phyloP scores from a whole-genome alignment of 495 filamentous ascomycete species.

The Ramalina intermedia region DNA sequence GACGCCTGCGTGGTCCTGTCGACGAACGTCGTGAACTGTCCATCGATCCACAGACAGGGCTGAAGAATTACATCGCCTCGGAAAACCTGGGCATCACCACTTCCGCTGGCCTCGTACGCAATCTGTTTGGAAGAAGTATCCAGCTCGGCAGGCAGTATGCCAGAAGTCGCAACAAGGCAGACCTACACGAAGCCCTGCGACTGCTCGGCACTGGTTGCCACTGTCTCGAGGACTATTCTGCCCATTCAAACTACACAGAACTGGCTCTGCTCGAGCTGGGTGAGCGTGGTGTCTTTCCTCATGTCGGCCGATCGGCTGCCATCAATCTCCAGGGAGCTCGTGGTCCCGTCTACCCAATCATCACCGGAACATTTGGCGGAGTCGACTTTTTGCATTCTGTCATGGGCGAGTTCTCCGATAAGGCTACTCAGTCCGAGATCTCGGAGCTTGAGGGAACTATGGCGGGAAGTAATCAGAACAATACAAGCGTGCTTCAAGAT shows the following conservation, averaged over 20 bases:
- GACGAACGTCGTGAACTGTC: slow-evolving; percentile 65
- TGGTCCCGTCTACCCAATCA: slow-evolving; percentile 53
- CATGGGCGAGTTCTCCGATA: slow-evolving; percentile 76
- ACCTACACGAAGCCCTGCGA: slow-evolving; percentile 72
- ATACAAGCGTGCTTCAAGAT: slow-evolving; percentile 54
- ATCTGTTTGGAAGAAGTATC: slow-evolving; percentile 56
- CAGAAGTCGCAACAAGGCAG: slow-evolving; percentile 44
- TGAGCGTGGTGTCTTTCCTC: slow-evolving; percentile 65
- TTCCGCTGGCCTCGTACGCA: slow-evolving; percentile 59
- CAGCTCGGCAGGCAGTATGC: slow-evolving; percentile 58
- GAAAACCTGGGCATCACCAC: slow-evolving; percentile 60
- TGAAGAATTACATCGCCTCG: slow-evolving; percentile 87
- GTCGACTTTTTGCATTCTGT: slow-evolving; percentile 82
- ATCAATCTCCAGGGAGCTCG: slow-evolving; percentile 50
- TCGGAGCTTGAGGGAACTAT: slow-evolving; percentile 69
- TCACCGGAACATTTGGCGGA: slow-evolving; percentile 86
- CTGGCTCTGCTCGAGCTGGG: slow-evolving; percentile 74
- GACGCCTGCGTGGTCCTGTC: slow-evolving; percentile 62
- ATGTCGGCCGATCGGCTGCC: slow-evolving; percentile 59
- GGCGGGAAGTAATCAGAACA: slow-evolving; percentile 25
- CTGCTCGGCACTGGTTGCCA: slow-evolving; percentile 76
- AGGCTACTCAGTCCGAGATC: slow-evolving; percentile 74
- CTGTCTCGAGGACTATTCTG: slow-evolving; percentile 85
- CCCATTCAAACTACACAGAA: slow-evolving; percentile 83
- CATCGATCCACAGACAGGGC: slow-evolving; percentile 60